A percentile compares a stretch with the other conserved stretches of the same genome.
Conservation (phyloP, 345 rosid genomes). For the Durio zibethinus region DNA sequence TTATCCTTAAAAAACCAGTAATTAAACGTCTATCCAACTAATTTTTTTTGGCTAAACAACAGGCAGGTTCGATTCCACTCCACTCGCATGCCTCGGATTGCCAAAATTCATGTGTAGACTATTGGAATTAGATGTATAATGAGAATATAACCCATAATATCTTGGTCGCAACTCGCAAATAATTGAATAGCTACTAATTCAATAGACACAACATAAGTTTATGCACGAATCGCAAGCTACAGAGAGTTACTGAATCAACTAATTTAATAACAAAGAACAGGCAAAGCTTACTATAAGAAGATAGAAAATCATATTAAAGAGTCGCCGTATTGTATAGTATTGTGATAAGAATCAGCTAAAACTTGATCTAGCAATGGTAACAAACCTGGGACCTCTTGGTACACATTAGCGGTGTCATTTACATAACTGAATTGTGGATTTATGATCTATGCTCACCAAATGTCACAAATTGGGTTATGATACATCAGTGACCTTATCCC, state of each 20-base stretch:
- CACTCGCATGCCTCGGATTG: neutral
- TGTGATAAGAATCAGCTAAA: neutral
- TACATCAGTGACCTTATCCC: constrained; percentile 22
- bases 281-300: too few relatives aligned
- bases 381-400: constrained; percentile 12
- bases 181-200: neutral
- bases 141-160: too few relatives aligned
- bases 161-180: neutral
- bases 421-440: constrained; percentile 10
- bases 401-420: constrained; percentile 27
- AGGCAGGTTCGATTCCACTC: too few relatives aligned
- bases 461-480: constrained; percentile 23
- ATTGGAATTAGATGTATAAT: too few relatives aligned
- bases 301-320: too few relatives aligned
- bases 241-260: too few relatives aligned
- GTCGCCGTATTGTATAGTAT: too few relatives aligned
- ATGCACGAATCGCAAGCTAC: neutral
- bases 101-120: neutral
- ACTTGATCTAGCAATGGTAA: constrained; percentile 6
- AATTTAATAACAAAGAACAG: too few relatives aligned
- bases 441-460: constrained; percentile 15
- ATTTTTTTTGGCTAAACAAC: too few relatives aligned
- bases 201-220: neutral
- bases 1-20: neutral
- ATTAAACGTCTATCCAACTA: neutral